phyloP scores from a whole-genome alignment of 2,329 filamentous ascomycete species.

The Aspergillus intermedius region DNA sequence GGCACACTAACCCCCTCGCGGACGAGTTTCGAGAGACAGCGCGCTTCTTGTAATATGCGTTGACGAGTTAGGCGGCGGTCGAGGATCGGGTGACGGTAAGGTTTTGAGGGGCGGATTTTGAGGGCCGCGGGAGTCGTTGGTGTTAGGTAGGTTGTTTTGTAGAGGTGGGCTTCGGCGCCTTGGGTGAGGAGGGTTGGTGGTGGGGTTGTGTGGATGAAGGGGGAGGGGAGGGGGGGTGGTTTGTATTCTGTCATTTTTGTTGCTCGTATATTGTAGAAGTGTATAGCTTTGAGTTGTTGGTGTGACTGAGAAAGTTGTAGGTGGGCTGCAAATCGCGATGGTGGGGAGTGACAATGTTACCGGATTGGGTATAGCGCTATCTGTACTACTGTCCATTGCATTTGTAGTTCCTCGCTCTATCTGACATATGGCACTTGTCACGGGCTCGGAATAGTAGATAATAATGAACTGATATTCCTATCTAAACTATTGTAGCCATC shows the following conservation, averaged over 20 bases:
- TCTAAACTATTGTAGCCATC: no score
- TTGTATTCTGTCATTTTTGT: conserved; percentile 11
- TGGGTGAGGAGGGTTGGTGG: conserved; percentile 71
- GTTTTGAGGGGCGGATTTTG: conserved; percentile 85
- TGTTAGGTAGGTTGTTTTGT: conserved; percentile 73
- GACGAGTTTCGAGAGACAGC: conserved; percentile 72
- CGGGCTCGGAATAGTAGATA: no score
- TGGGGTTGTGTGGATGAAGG: conserved; percentile 58
- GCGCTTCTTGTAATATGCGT: conserved; percentile 80
- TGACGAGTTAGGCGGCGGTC: conserved; percentile 81
- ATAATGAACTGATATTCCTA: no score
- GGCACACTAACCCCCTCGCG: conserved; percentile 77
- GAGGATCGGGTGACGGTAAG: conserved; percentile 84
- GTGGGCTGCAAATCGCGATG: no score
- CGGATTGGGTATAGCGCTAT: no score
- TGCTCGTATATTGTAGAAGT: no score
- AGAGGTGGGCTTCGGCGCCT: conserved; percentile 92
- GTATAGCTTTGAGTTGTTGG: no score
- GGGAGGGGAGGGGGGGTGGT: conserved; percentile 49
- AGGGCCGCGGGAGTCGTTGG: conserved; percentile 66
- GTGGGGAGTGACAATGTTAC: no score
- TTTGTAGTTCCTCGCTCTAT: no score
- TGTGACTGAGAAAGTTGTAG: no score
- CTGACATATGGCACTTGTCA: no score
- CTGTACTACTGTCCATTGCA: no score